Evolutionary conservation across 208 protist genomes (phyloP).

Genomic region (Trypanosoma rangeli): DNA sequence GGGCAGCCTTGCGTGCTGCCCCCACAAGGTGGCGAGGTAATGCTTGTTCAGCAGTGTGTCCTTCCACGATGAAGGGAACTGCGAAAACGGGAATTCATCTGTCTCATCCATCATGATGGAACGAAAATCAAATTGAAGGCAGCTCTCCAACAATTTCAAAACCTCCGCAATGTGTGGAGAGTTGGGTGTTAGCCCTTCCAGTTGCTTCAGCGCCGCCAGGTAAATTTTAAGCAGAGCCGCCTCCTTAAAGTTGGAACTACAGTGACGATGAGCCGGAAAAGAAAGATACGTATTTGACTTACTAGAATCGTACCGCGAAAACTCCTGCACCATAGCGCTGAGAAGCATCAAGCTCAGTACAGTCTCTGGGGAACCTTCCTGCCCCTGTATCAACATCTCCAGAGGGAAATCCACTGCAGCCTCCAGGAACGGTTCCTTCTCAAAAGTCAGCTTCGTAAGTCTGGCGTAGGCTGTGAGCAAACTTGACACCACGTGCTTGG

Average conservation of each 20-base stretch:
- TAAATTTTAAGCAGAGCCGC: constrained; percentile 69
- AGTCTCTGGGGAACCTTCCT: constrained; percentile 10
- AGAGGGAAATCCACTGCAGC: constrained; percentile 53
- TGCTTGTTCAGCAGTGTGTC: constrained; percentile 46
- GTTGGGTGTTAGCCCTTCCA: constrained; percentile 36
- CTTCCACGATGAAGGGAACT: constrained; percentile 76
- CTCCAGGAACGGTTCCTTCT: constrained; percentile 52
- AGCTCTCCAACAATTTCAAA: constrained; percentile 57
- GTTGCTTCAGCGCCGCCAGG: constrained; percentile 37
- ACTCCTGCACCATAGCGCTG: constrained; percentile 57
- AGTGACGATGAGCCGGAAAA: constrained; percentile 73
- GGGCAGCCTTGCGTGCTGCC: constrained; percentile 65
- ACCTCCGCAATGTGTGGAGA: constrained; percentile 38
- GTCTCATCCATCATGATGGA: constrained; percentile 85
- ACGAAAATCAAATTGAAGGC: constrained; percentile 82
- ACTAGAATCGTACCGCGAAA: constrained; percentile 70
- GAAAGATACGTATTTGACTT: constrained; percentile 67
- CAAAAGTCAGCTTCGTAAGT: constrained; percentile 72
- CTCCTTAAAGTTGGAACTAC: constrained; percentile 80
- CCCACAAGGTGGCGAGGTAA: constrained; percentile 63
- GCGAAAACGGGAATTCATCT: constrained; percentile 69
- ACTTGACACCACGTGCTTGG: constrained; percentile 58
- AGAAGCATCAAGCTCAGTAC: constrained; percentile 57
- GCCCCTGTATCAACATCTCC: constrained; percentile 40
- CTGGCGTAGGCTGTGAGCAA: constrained; percentile 59